Percentiles rank a stretch among this genome's conserved stretches.
phyloP scores from a whole-genome alignment of 768 basidiomycete genomes.

The Candolleomyces eurysporus region DNA sequence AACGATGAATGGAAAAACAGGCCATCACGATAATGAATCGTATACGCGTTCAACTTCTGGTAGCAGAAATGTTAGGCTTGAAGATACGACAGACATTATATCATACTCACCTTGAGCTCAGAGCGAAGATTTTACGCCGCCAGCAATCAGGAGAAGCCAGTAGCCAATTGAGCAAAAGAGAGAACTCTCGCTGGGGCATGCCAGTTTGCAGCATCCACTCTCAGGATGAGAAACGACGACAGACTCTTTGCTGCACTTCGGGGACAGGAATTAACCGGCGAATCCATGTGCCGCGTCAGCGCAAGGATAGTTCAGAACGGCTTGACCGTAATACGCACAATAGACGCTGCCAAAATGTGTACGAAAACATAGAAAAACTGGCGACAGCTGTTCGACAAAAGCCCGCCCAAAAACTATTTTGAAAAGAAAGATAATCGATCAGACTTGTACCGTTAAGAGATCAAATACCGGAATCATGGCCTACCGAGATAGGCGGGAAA shows the following conservation, averaged over 20 bases:
- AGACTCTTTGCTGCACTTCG: constrained; percentile 47
- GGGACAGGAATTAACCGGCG: constrained; percentile 60
- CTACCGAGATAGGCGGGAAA: too few species aligned
- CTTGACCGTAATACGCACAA: constrained; percentile 15
- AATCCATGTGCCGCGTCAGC: constrained; percentile 63
- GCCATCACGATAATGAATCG: neutral
- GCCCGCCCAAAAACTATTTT: too few species aligned
- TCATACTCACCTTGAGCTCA: neutral
- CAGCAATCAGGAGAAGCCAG: constrained; percentile 10
- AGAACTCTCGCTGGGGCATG: constrained; percentile 41
- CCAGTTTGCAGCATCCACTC: constrained; percentile 56
- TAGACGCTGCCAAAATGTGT: too few species aligned
- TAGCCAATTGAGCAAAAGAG: constrained; percentile 13
- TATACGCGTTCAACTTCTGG: neutral
- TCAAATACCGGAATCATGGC: too few species aligned
- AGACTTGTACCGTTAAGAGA: too few species aligned
- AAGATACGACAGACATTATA: too few species aligned
- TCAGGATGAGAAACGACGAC: constrained; percentile 64
- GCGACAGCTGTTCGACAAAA: too few species aligned
- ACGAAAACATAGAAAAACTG: too few species aligned
- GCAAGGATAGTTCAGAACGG: constrained; percentile 36
- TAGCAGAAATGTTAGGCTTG: neutral
- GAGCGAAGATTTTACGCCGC: neutral
- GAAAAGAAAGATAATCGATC: too few species aligned
- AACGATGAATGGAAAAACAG: neutral